Conservation (phyloP, 148 eudicot genomes). For the Amaranthus hypochondriacus region DNA sequence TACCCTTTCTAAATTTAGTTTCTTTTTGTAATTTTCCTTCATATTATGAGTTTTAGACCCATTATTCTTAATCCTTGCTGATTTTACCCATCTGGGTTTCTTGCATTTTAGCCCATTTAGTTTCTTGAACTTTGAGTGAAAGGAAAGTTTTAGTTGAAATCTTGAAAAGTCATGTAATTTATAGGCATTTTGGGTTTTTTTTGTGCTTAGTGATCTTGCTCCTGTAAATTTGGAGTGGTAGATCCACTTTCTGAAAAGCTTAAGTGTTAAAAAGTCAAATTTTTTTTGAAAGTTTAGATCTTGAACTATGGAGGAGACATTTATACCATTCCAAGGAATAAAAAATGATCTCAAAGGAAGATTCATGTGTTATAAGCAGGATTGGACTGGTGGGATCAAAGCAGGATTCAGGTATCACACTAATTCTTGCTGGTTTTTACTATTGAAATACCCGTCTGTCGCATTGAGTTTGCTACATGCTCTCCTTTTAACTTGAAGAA, state of each 20-base stretch:
- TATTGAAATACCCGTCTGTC: not conserved
- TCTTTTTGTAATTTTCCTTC: conserved; percentile 6
- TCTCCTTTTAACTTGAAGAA: not conserved
- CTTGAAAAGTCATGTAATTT: conserved; percentile 37
- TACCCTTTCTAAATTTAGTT: conserved; percentile 20
- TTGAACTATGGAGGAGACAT: conserved; percentile 70
- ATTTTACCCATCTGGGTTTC: conserved; percentile 22
- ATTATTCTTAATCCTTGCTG: not conserved
- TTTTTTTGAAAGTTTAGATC: conserved; percentile 12
- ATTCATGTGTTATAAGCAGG: conserved; percentile 74
- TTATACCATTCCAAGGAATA: conserved; percentile 81
- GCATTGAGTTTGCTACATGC: not conserved
- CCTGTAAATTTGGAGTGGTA: conserved; percentile 3
- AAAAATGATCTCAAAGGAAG: conserved; percentile 76
- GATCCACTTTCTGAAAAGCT: not conserved
- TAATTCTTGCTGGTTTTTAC: not conserved
- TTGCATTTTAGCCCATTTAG: not conserved
- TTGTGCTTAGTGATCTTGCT: conserved; percentile 5
- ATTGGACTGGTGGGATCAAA: conserved; percentile 76
- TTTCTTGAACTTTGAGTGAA: not conserved
- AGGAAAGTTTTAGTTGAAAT: not conserved
- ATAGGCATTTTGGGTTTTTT: conserved; percentile 8
- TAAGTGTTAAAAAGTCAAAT: not conserved
- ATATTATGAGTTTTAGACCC: too few species aligned
- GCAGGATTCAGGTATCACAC: conserved; percentile 73